Percentiles rank a stretch among this genome's conserved stretches.
Evolutionary conservation across 73 alveolate species (phyloP).

Genomic region (Uronychia binucleata): DNA sequence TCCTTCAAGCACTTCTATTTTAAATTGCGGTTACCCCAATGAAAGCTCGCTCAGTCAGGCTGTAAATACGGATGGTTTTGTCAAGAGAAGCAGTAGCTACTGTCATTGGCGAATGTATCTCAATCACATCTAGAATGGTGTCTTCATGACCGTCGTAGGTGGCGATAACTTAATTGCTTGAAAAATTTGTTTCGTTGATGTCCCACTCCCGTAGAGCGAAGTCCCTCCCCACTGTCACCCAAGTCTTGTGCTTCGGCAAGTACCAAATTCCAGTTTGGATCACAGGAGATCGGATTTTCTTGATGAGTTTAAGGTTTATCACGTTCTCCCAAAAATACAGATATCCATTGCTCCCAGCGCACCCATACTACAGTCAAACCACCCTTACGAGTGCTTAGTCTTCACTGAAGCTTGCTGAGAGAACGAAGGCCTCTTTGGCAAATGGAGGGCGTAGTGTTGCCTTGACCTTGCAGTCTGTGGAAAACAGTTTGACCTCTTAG

Average conservation of each 20-base stretch:
- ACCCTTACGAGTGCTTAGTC: conserved; percentile 43
- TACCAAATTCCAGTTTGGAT: conserved; percentile 76
- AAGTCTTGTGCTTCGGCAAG: conserved; percentile 71
- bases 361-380: not conserved
- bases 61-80: conserved; percentile 74
- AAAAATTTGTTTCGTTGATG: conserved; percentile 16
- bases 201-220: conserved; percentile 61
- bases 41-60: conserved; percentile 64
- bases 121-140: conserved; percentile 78
- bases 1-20: conserved; percentile 31
- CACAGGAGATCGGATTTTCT: conserved; percentile 25
- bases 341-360: conserved; percentile 63
- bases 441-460: conserved; percentile 30
- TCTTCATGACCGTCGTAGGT: conserved; percentile 64
- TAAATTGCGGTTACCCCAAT: conserved; percentile 62
- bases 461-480: conserved; percentile 56
- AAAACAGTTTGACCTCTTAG: conserved; percentile 58
- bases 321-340: conserved; percentile 46
- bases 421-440: conserved; percentile 35
- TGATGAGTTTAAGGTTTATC: conserved; percentile 22
- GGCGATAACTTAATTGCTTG: conserved; percentile 12
- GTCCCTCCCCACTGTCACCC: conserved; percentile 81
- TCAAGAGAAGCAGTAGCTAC: conserved; percentile 84
- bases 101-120: conserved; percentile 68
- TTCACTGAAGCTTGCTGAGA: conserved; percentile 54